These are phyloP conservation scores for Aspergillus baeticus DNA, from an alignment of 495 filamentous ascomycete species.

Conservation along the genomic window DNA sequence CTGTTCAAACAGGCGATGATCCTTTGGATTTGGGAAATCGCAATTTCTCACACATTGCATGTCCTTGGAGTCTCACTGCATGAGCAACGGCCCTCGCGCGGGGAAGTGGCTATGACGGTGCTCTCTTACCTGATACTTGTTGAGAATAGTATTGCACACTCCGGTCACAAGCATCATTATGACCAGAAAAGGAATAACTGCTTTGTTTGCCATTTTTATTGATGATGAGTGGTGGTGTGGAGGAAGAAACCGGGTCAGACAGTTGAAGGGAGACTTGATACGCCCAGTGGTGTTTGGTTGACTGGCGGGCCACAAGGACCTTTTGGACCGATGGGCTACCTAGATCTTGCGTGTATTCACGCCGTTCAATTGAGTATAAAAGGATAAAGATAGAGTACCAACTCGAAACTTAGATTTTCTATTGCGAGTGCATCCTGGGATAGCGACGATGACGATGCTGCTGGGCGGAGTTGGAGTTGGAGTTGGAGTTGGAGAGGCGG, in stretches of 20 bases:
- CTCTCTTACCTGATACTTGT: slow-evolving; percentile 80
- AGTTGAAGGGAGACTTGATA: not conserved
- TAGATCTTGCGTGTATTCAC: not conserved
- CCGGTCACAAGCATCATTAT: slow-evolving; percentile 90
- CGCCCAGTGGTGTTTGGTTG: not conserved
- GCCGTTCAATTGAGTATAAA: too few relatives aligned
- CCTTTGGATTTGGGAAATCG: slow-evolving; percentile 65
- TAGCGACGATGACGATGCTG: not conserved
- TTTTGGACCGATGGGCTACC: not conserved
- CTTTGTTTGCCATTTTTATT: slow-evolving; percentile 48
- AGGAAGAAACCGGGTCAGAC: not conserved
- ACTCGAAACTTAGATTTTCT: not conserved
- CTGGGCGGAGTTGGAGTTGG: not conserved
- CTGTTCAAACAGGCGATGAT: slow-evolving; percentile 76
- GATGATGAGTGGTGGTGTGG: not conserved
- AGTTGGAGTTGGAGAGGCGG: not conserved
- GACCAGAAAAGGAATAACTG: slow-evolving; percentile 76
- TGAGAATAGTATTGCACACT: slow-evolving; percentile 94
- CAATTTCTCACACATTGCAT: slow-evolving; percentile 95
- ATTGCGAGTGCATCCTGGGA: not conserved
- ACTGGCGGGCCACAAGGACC: not conserved
- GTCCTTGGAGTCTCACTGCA: slow-evolving; percentile 54
- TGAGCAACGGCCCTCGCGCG: not conserved
- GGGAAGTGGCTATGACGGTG: not conserved
- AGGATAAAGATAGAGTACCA: not conserved